Percentiles rank a stretch among this genome's conserved stretches.
These are phyloP conservation scores for Cercospora beticola DNA, from an alignment of 2,329 filamentous ascomycete genomes.

Conservation along the genomic window DNA sequence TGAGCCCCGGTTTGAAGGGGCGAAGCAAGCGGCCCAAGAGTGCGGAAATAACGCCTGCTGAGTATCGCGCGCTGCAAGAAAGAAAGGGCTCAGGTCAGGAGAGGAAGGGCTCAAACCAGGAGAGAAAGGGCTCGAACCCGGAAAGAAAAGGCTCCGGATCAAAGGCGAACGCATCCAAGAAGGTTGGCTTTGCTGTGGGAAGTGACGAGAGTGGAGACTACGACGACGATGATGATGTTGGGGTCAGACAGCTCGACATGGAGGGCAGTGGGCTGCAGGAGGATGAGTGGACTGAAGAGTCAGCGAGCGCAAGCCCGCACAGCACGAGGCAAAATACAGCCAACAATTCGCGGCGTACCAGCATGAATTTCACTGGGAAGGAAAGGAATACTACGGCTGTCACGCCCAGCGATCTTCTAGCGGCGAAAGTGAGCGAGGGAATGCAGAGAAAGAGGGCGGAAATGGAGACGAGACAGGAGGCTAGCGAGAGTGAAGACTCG, in stretches of 20 bases:
- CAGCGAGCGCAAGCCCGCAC: conserved; percentile 38
- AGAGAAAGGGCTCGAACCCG: conserved; percentile 14
- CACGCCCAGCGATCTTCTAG: conserved; percentile 17
- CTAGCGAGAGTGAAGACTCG: conserved; percentile 19
- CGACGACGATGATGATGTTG: conserved; percentile 30
- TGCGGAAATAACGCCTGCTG: conserved; percentile 27
- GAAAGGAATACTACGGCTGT: conserved; percentile 27
- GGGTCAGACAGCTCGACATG: conserved; percentile 24
- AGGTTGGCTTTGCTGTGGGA: conserved; percentile 38
- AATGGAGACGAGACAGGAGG: conserved; percentile 2
- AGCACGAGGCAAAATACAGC: conserved; percentile 40
- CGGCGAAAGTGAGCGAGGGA: conserved; percentile 13
- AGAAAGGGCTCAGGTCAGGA: conserved; percentile 17
- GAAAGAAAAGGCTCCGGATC: conserved; percentile 11
- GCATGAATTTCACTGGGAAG: conserved; percentile 20
- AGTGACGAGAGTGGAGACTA: conserved; percentile 28
- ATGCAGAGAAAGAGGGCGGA: conserved; percentile 6
- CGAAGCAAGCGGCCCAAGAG: conserved; percentile 35
- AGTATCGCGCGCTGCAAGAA: conserved; percentile 9
- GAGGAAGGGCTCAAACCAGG: conserved; percentile 1
- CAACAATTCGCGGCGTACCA: conserved; percentile 38
- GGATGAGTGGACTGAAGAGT: conserved; percentile 41
- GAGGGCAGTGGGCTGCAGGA: conserved; percentile 36
- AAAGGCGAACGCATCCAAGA: conserved; percentile 25
- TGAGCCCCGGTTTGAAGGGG: conserved; percentile 33